These are phyloP conservation scores for Colletotrichum sp. DNA, from an alignment of 2,329 filamentous ascomycete genomes.

Conservation along the genomic window DNA sequence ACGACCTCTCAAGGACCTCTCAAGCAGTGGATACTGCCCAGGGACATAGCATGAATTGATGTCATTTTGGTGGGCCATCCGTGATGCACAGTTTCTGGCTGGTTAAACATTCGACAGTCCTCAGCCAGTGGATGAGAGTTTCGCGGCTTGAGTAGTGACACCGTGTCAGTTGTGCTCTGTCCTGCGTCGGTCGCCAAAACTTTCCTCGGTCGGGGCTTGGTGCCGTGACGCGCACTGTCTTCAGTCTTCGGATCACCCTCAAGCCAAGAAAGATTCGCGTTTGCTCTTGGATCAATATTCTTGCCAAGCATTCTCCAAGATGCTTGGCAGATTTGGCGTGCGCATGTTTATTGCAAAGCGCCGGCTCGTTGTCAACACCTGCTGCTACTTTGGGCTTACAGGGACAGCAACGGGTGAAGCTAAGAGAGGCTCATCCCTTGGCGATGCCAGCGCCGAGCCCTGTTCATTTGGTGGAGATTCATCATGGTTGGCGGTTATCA, in stretches of 20 bases:
- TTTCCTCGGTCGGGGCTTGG: background rate
- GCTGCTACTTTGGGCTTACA: background rate
- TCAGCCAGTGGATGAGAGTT: background rate
- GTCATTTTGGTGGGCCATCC: background rate
- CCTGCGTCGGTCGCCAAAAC: background rate
- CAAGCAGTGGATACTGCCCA: background rate
- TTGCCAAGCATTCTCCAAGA: background rate
- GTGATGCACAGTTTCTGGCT: background rate
- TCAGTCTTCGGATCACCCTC: background rate
- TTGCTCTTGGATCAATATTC: background rate
- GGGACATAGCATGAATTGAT: background rate
- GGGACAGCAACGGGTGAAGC: background rate
- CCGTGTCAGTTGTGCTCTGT: background rate
- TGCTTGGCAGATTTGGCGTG: conserved; percentile 4
- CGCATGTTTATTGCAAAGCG: background rate
- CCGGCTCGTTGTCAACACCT: background rate
- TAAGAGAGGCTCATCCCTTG: conserved; percentile 17
- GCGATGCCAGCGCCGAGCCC: background rate
- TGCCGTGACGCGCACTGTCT: background rate
- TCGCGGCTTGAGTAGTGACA: background rate
- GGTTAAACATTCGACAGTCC: background rate
- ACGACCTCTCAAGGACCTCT: too few species aligned
- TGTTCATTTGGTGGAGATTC: background rate
- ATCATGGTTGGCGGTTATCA: background rate
- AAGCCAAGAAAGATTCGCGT: background rate